Conservation (phyloP, 2,329 filamentous ascomycete species). For the Calonectria naviculata region DNA sequence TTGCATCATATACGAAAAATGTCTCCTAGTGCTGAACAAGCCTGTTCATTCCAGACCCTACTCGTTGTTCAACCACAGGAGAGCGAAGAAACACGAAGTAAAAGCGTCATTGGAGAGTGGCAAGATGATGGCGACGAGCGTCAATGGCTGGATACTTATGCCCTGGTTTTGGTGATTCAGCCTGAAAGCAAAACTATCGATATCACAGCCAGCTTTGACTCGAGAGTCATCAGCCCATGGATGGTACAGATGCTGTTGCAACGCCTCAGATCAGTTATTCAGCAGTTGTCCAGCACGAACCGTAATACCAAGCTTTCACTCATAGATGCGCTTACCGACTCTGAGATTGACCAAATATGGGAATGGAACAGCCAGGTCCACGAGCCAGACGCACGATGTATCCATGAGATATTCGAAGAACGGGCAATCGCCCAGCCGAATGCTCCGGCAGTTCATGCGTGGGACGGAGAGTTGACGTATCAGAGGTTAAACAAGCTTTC, state of each 20-base stretch:
- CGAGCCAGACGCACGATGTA: slow-evolving; percentile 23
- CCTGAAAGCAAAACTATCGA: not conserved
- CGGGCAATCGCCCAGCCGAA: slow-evolving; percentile 17
- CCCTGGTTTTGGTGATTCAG: slow-evolving; percentile 8
- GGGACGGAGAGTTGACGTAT: slow-evolving; percentile 50
- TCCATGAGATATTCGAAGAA: slow-evolving; percentile 27
- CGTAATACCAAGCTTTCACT: not conserved
- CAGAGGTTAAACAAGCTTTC: slow-evolving; percentile 51
- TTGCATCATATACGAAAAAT: not conserved
- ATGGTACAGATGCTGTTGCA: not conserved
- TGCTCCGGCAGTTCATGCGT: slow-evolving; percentile 33
- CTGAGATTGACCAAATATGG: slow-evolving; percentile 30
- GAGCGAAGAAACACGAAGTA: not conserved
- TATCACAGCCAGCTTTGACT: slow-evolving; percentile 5
- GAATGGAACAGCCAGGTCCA: slow-evolving; percentile 24
- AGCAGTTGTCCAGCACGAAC: not conserved
- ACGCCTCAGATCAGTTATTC: not conserved
- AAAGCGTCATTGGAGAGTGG: slow-evolving; percentile 13
- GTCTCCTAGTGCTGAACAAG: not conserved
- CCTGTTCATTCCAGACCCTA: not conserved
- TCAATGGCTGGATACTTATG: slow-evolving; percentile 12
- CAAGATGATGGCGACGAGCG: not conserved
- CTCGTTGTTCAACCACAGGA: not conserved
- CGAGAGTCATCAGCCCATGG: slow-evolving; percentile 1
- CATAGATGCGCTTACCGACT: not conserved